These are phyloP conservation scores for Oryza rufipogon DNA, from an alignment of 176 grass and related monocot species.

Conservation along the genomic window DNA sequence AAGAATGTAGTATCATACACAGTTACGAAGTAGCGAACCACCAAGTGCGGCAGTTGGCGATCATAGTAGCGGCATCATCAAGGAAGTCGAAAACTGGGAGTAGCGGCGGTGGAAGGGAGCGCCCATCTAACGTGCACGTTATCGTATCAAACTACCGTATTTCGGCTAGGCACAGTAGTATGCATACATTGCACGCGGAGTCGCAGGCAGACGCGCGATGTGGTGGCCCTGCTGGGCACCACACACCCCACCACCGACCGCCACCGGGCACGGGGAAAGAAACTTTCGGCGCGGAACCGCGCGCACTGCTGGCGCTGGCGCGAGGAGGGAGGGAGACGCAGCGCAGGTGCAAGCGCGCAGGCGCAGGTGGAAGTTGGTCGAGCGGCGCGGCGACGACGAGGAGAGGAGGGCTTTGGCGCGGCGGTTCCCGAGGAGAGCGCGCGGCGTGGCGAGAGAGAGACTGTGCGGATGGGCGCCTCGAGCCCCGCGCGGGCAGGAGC, in stretches of 20 bases:
- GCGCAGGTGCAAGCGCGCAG: neutral
- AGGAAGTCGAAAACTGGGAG: no score
- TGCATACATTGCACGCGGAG: neutral
- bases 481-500: constrained; percentile 51
- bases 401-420: neutral
- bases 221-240: no score
- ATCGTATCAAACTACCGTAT: no score
- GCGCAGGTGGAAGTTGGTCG: neutral
- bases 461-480: constrained; percentile 16
- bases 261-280: neutral
- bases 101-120: no score
- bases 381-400: neutral
- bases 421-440: constrained; percentile 20
- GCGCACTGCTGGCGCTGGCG: neutral
- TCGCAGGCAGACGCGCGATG: no score
- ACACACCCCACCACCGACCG: no score
- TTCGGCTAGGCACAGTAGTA: no score
- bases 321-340: neutral
- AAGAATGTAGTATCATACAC: no score
- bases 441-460: neutral
- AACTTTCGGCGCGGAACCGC: constrained; percentile 17
- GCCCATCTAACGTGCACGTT: no score
- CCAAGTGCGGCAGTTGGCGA: no score
- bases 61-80: no score
- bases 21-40: no score